Conservation (phyloP, 345 rosid species). For the Cochlearia excelsa region DNA sequence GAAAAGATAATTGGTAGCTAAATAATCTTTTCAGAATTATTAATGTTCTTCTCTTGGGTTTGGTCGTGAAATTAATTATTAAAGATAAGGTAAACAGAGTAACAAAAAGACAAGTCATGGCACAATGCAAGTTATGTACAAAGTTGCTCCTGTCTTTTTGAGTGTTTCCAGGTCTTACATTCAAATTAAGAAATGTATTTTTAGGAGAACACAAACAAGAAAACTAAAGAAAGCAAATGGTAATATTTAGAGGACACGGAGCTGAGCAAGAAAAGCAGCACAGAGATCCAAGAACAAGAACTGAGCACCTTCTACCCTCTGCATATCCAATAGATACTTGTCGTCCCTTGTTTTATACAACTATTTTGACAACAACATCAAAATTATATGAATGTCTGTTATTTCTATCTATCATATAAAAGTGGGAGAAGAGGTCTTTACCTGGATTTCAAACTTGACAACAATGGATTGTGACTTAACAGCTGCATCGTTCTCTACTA, state of each 20-base stretch:
- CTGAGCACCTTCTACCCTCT: conserved; percentile 73
- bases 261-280: conserved; percentile 77
- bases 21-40: too few species aligned
- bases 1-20: too few species aligned
- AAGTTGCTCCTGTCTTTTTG: neutral
- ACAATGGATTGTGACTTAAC: conserved; percentile 48
- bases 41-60: too few species aligned
- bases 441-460: conserved; percentile 55
- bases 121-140: too few species aligned
- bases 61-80: too few species aligned
- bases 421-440: conserved; percentile 15
- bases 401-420: neutral
- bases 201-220: conserved; percentile 1
- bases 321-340: conserved; percentile 76
- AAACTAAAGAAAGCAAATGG: neutral
- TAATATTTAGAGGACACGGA: conserved; percentile 52
- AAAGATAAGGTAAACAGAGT: too few species aligned
- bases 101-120: too few species aligned
- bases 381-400: neutral
- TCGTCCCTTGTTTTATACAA: conserved; percentile 80
- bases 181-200: conserved; percentile 2
- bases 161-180: neutral
- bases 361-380: conserved; percentile 31
- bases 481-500: conserved; percentile 52
- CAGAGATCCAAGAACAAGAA: conserved; percentile 81